Conservation (phyloP, 495 filamentous ascomycete species). For the Penicillium robsamsonii region DNA sequence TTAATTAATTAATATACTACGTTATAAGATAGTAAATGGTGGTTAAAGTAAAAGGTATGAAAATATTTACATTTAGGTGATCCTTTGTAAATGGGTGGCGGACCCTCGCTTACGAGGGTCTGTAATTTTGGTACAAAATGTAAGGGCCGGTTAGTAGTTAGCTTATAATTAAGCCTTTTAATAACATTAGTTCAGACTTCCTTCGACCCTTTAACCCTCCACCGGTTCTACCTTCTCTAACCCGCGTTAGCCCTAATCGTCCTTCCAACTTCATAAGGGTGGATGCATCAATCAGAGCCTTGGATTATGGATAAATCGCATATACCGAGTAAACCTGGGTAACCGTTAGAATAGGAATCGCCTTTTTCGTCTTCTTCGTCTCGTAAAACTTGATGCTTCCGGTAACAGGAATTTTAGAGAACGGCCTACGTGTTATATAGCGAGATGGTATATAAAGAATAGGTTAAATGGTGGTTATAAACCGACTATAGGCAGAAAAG, state of each 20-base stretch:
- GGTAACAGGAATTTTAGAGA: constrained; percentile 59
- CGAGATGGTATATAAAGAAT: constrained; percentile 12
- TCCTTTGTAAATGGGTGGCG: no score
- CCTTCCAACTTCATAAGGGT: constrained; percentile 95
- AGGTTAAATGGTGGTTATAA: constrained; percentile 5
- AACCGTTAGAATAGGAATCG: constrained; percentile 83
- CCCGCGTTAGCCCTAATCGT: constrained; percentile 22
- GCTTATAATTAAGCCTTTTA: not conserved
- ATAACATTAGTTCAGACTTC: not conserved
- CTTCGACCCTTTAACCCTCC: not conserved
- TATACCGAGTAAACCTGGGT: constrained; percentile 88
- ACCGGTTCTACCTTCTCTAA: not conserved
- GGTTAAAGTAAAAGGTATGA: no score
- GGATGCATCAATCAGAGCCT: constrained; percentile 88
- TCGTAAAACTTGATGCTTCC: constrained; percentile 95
- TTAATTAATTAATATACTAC: no score
- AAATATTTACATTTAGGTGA: no score
- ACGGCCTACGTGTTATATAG: not conserved
- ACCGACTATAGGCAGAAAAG: constrained; percentile 8
- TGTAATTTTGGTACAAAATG: no score
- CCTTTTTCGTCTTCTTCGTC: constrained; percentile 90
- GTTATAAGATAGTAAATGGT: no score
- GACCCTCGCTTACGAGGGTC: no score
- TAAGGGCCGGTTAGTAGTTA: not conserved
- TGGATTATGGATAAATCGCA: constrained; percentile 92